phyloP scores from a whole-genome alignment of 1,139 yeast genomes.

The Blastobotrys ciferrii region DNA sequence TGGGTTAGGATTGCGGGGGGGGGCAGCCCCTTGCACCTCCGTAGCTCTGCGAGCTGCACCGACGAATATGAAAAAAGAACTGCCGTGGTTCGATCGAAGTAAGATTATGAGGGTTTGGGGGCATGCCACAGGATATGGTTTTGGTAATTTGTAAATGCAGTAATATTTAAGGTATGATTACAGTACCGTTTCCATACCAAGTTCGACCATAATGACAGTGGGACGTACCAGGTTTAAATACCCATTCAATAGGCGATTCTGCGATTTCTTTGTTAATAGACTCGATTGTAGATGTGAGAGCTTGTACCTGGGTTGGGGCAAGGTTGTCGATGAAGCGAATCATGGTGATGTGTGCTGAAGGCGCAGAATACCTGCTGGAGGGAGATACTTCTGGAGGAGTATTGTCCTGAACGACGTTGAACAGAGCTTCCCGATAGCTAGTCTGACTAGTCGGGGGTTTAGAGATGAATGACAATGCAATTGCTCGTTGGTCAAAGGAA shows the following conservation, averaged over 20 bases:
- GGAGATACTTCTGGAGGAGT: constrained; percentile 1
- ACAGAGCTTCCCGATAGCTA: not conserved
- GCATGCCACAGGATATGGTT: not conserved
- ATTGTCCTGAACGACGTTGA: not conserved
- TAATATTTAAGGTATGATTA: not conserved
- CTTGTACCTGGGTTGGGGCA: not conserved
- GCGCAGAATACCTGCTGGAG: not conserved
- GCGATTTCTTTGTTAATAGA: not conserved
- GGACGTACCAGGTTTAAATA: not conserved
- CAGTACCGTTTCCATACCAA: constrained; percentile 8
- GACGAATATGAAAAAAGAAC: no score
- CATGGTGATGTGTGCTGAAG: constrained; percentile 1
- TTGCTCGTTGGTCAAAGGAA: not conserved
- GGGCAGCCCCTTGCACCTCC: no score
- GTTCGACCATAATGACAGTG: constrained; percentile 9
- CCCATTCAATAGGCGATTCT: not conserved
- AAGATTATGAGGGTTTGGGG: no score
- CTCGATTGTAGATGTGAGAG: not conserved
- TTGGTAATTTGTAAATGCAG: no score
- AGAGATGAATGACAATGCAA: constrained; percentile 7
- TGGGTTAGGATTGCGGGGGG: no score
- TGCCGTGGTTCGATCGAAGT: no score
- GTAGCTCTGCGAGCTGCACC: no score
- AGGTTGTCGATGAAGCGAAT: constrained; percentile 2
- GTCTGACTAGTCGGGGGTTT: constrained; percentile 4